These are phyloP conservation scores for Curvularia sp. DNA, from an alignment of 2,329 filamentous ascomycete genomes.

Conservation along the genomic window DNA sequence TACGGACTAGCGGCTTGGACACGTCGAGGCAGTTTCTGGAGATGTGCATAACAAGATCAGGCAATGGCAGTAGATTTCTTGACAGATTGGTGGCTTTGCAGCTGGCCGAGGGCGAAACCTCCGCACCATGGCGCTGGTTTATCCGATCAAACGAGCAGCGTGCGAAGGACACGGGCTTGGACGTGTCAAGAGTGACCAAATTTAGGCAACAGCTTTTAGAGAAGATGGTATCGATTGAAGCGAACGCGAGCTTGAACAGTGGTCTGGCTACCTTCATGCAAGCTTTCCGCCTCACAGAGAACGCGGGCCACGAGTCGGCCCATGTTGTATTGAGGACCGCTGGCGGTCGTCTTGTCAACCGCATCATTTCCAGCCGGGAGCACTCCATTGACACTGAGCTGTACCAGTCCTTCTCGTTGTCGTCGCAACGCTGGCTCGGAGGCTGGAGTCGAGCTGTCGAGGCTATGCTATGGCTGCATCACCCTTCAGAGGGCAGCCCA, in stretches of 20 bases:
- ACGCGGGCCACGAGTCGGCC: slow-evolving; percentile 16
- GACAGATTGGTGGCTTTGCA: slow-evolving; percentile 33
- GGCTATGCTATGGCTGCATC: slow-evolving; percentile 41
- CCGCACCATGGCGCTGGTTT: slow-evolving; percentile 44
- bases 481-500: slow-evolving; percentile 34
- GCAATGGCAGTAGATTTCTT: slow-evolving; percentile 22
- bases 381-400: slow-evolving; percentile 20
- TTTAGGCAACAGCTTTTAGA: slow-evolving; percentile 38
- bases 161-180: slow-evolving; percentile 28
- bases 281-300: slow-evolving; percentile 28
- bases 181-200: slow-evolving; percentile 12
- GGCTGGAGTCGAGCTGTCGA: slow-evolving; percentile 32
- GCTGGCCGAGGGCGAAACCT: slow-evolving; percentile 30
- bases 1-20: slow-evolving; percentile 40
- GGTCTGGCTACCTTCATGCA: slow-evolving; percentile 37
- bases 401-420: slow-evolving; percentile 38
- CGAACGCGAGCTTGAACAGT: slow-evolving; percentile 21
- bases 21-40: slow-evolving; percentile 39
- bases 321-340: slow-evolving; percentile 29
- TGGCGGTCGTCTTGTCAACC: slow-evolving; percentile 37
- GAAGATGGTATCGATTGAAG: slow-evolving; percentile 31
- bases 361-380: slow-evolving; percentile 27
- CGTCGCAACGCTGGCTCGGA: slow-evolving; percentile 33
- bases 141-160: slow-evolving; percentile 27
- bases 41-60: slow-evolving; percentile 16